Base-by-base conservation (phyloP, 1,284 basidiomycete species). In the Inonotus obliquus region DNA sequence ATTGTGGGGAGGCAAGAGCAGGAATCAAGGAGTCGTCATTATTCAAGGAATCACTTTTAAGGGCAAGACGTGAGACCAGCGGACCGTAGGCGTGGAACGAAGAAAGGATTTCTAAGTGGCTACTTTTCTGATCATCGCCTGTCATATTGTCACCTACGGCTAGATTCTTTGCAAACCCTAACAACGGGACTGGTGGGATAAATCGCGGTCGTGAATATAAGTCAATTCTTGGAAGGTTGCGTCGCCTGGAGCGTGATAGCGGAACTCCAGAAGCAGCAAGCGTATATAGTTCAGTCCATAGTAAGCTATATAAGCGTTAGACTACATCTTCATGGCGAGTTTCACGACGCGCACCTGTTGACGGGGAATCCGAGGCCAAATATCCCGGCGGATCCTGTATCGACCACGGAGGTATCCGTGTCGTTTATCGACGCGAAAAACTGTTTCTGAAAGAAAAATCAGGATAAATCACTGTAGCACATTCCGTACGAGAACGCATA, bases 321-420 rank as follows among this genome's bases (percentile, higher is more conserved):
- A 27, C 9, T 32, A 56, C n/a, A 49, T 27, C 19, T 4, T 49
- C n/a, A 25, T 2, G 13, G n/a, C 23, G 23, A n/a, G 25, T 49
- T 25, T 3, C 37, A 66, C 38, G 17, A 59, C 23, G 17, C 41
- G 17, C 41, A 81, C 82, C 81, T 83, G 59, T 79, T 79, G n/a
- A 77, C 68, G 5, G 82, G 81, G 57, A 84, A 85, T 0, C 83
- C 83, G n/a, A 85, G 71, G 1, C 83, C 84, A 63, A 85, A 76
- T 44, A 85, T 82, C 1, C 83, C 83, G 23, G 75, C 73, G 17
- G 77, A 73, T 2, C 75, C 76, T 0, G 75, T 77, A 27, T 77
- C 70, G 35, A 74, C 62, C 3, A 84, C 71, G 17, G 72, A 77
- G 4, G 81, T 82, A 61, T 83, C 79, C 10, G 83, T 84, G n/a